Evolutionary conservation across 371 early-diverging fungal species (phyloP).

Genomic region (Syncephalis fuscata): DNA sequence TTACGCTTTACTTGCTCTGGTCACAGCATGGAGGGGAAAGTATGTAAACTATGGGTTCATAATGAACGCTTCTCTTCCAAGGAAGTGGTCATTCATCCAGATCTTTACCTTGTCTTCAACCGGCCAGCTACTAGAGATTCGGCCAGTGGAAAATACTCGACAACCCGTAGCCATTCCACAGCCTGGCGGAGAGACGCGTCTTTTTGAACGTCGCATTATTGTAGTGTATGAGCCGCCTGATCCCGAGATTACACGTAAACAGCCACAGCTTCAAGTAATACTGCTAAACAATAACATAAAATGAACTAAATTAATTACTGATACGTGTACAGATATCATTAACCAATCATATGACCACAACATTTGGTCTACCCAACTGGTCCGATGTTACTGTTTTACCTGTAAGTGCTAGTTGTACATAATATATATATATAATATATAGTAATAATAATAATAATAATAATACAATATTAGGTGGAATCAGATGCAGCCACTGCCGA

Average conservation of each 20-base stretch:
- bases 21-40: slow-evolving; percentile 5
- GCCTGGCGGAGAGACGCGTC: no score
- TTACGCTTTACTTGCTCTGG: not conserved
- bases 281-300: no score
- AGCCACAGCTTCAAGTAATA: not conserved
- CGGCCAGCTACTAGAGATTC: slow-evolving; percentile 68
- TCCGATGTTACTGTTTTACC: slow-evolving; percentile 43
- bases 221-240: not conserved
- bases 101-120: slow-evolving; percentile 53
- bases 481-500: slow-evolving; percentile 41
- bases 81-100: slow-evolving; percentile 72
- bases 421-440: slow-evolving; percentile 5
- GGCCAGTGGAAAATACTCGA: no score
- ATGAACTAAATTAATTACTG: not conserved
- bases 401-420: slow-evolving; percentile 15
- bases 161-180: no score
- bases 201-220: no score
- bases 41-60: slow-evolving; percentile 37
- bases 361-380: slow-evolving; percentile 35
- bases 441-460: slow-evolving; percentile 8
- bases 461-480: slow-evolving; percentile 31
- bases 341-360: slow-evolving; percentile 28
- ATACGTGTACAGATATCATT: slow-evolving; percentile 29
- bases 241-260: not conserved
- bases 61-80: slow-evolving; percentile 38